These are phyloP conservation scores for Tetraselmis chui DNA, from an alignment of 139 green algal species.

Conservation along the genomic window DNA sequence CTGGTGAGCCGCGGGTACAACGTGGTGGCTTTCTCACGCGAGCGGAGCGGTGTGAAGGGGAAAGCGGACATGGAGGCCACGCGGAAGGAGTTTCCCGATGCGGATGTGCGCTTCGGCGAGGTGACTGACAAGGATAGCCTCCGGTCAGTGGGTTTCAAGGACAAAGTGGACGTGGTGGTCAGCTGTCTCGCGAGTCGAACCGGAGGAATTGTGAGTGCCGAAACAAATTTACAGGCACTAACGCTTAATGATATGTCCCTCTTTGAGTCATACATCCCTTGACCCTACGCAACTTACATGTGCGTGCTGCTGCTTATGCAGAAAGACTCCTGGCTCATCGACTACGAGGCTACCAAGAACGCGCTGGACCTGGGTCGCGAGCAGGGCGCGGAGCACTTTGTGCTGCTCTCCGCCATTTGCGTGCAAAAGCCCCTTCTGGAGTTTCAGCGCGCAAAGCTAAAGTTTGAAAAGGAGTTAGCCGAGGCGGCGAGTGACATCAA, in stretches of 20 bases:
- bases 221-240: conserved; percentile 6
- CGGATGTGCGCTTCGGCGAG: conserved; percentile 81
- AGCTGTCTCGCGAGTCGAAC: conserved; percentile 92
- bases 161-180: conserved; percentile 93
- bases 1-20: conserved; percentile 62
- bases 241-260: neutral
- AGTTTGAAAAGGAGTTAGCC: conserved; percentile 84
- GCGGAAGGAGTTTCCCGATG: conserved; percentile 70
- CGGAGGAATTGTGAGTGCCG: conserved; percentile 31
- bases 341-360: conserved; percentile 96
- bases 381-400: conserved; percentile 75
- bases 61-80: conserved; percentile 72
- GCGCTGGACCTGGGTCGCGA: conserved; percentile 66
- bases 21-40: conserved; percentile 76
- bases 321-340: conserved; percentile 93
- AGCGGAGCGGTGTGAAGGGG: conserved; percentile 85
- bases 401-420: conserved; percentile 96
- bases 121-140: conserved; percentile 66
- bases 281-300: neutral
- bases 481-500: conserved; percentile 69
- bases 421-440: conserved; percentile 97
- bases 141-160: conserved; percentile 45
- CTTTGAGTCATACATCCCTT: conserved; percentile 10
- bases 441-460: conserved; percentile 97
- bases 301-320: too few relatives aligned